Evolutionary conservation across 768 basidiomycete genomes (phyloP).

Genomic region (Rhodocollybia butyracea): DNA sequence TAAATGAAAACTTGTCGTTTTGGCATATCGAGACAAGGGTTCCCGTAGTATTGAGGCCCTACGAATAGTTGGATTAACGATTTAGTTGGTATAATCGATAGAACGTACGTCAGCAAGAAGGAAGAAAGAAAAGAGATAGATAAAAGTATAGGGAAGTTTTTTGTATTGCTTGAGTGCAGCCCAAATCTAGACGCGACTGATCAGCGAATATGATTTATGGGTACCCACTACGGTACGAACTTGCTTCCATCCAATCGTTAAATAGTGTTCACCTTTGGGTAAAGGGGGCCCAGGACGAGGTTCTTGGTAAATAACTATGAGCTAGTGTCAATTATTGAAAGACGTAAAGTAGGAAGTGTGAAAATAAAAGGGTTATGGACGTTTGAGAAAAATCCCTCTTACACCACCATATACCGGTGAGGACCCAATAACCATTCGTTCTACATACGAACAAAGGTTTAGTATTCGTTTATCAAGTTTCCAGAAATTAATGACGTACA

Average conservation of each 20-base stretch:
- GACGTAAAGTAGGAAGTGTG: too few species aligned
- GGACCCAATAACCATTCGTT: slow-evolving; percentile 73
- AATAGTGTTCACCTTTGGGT: slow-evolving; percentile 71
- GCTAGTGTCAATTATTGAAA: not conserved
- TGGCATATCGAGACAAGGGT: slow-evolving; percentile 76
- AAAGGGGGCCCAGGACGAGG: slow-evolving; percentile 79
- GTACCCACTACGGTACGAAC: slow-evolving; percentile 26
- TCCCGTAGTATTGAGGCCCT: slow-evolving; percentile 81
- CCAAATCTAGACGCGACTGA: slow-evolving; percentile 56
- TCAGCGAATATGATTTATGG: not conserved
- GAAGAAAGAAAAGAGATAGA: slow-evolving; percentile 75
- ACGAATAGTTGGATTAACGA: not conserved
- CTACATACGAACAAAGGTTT: slow-evolving; percentile 25
- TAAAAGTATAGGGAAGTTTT: slow-evolving; percentile 77
- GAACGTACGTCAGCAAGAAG: slow-evolving; percentile 68
- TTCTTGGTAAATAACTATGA: slow-evolving; percentile 75
- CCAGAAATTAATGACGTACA: slow-evolving; percentile 41
- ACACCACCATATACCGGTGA: slow-evolving; percentile 90
- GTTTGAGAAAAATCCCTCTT: slow-evolving; percentile 20
- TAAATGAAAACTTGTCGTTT: slow-evolving; percentile 78
- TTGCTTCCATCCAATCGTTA: slow-evolving; percentile 87
- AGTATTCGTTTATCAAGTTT: not conserved
- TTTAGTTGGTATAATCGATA: not conserved
- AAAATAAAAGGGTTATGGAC: too few species aligned
- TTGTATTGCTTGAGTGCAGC: slow-evolving; percentile 70